Conservation (phyloP, 1,284 basidiomycete species). For the Boletus sp. region DNA sequence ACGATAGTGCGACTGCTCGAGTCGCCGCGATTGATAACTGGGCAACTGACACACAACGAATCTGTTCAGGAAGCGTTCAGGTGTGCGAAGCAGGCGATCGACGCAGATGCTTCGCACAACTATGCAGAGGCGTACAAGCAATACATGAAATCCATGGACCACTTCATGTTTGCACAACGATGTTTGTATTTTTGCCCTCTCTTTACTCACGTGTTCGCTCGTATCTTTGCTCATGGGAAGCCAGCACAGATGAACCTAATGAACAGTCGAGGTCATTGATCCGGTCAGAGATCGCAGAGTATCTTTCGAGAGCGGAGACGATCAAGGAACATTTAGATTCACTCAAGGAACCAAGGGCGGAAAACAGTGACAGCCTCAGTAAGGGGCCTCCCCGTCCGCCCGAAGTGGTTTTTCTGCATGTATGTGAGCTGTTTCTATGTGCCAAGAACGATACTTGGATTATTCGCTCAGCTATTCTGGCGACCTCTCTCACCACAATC, state of each 20-base stretch:
- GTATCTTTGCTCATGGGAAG: constrained; percentile 3
- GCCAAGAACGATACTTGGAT: background rate
- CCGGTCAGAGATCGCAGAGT: constrained; percentile 85
- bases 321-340: constrained; percentile 74
- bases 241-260: constrained; percentile 14
- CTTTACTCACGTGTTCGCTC: constrained; percentile 29
- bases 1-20: background rate
- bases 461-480: background rate
- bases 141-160: constrained; percentile 92
- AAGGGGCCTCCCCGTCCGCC: constrained; percentile 13
- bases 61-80: constrained; percentile 79
- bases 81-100: constrained; percentile 90
- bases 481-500: background rate
- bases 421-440: background rate
- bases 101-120: constrained; percentile 89
- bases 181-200: constrained; percentile 38
- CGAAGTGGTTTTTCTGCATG: constrained; percentile 17
- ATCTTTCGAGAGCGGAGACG: constrained; percentile 87
- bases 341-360: background rate
- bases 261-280: constrained; percentile 81
- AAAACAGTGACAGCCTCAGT: constrained; percentile 16
- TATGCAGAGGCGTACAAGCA: constrained; percentile 93
- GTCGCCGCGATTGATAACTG: background rate
- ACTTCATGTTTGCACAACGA: constrained; percentile 85
- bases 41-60: background rate